A percentile compares a stretch with the other conserved stretches of the same genome.
phyloP scores from a whole-genome alignment of 1,284 basidiomycete genomes.

The Rhodotorula sp. region DNA sequence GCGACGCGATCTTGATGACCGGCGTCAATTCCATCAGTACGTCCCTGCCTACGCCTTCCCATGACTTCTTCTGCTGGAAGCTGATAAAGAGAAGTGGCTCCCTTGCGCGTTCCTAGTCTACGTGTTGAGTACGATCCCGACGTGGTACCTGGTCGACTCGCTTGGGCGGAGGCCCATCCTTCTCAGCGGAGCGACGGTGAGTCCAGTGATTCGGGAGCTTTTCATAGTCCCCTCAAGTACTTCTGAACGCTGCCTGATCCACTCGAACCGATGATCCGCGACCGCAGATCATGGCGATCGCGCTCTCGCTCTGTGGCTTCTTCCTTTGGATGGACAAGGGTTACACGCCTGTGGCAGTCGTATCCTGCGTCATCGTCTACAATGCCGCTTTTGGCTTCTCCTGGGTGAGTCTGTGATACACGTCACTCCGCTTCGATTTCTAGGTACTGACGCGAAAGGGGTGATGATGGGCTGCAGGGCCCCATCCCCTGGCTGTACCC shows the following conservation, averaged over 20 bases:
- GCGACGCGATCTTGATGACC: constrained; percentile 95
- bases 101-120: constrained; percentile 4
- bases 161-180: constrained; percentile 88
- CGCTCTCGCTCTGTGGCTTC: constrained; percentile 77
- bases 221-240: neutral
- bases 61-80: constrained; percentile 22
- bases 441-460: neutral
- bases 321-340: constrained; percentile 85
- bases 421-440: no score
- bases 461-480: neutral
- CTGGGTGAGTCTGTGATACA: neutral
- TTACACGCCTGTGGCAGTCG: constrained; percentile 74
- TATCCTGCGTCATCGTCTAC: constrained; percentile 86
- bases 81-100: no score
- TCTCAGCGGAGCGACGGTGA: constrained; percentile 83
- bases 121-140: constrained; percentile 50
- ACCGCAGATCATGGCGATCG: constrained; percentile 67
- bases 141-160: constrained; percentile 92
- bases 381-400: constrained; percentile 79
- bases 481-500: constrained; percentile 66
- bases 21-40: constrained; percentile 76
- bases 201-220: constrained; percentile 47
- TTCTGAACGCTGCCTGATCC: no score
- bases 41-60: constrained; percentile 57
- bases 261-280: neutral